These are phyloP conservation scores for Oemleria cerasiformis DNA, from an alignment of 306 rosid genomes.

Conservation along the genomic window DNA sequence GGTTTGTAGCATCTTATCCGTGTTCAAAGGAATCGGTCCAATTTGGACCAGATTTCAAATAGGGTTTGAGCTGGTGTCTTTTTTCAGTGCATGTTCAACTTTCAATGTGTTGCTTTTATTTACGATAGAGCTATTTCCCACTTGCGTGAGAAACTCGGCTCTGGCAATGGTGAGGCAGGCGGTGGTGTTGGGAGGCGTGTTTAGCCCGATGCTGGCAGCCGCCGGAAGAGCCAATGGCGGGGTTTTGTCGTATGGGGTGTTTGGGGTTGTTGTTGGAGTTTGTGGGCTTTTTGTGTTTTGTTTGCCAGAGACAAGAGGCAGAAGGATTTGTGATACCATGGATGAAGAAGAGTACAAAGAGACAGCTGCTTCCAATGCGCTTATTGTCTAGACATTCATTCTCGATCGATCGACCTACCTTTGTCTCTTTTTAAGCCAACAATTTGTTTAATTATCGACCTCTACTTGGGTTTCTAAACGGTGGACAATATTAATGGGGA, in stretches of 20 bases:
- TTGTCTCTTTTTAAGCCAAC: background rate
- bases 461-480: background rate
- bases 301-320: conserved; percentile 62
- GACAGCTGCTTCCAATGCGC: background rate
- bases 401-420: too few relatives aligned
- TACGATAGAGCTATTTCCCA: conserved; percentile 58
- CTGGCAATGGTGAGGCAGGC: conserved; percentile 66
- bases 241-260: conserved; percentile 51
- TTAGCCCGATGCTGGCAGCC: conserved; percentile 48
- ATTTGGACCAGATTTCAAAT: conserved; percentile 27
- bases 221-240: conserved; percentile 36
- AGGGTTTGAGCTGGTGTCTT: conserved; percentile 50
- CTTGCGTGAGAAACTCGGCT: conserved; percentile 64
- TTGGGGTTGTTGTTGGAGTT: conserved; percentile 44
- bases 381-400: background rate
- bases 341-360: conserved; percentile 48
- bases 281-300: conserved; percentile 48
- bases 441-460: background rate
- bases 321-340: conserved; percentile 49
- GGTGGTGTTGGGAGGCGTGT: conserved; percentile 59
- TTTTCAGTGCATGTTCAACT: conserved; percentile 51
- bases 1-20: conserved; percentile 43
- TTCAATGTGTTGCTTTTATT: conserved; percentile 38
- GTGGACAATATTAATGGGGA: background rate
- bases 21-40: conserved; percentile 14